These are phyloP conservation scores for Eudorina sp. DNA, from an alignment of 139 green algal genomes.

Conservation along the genomic window DNA sequence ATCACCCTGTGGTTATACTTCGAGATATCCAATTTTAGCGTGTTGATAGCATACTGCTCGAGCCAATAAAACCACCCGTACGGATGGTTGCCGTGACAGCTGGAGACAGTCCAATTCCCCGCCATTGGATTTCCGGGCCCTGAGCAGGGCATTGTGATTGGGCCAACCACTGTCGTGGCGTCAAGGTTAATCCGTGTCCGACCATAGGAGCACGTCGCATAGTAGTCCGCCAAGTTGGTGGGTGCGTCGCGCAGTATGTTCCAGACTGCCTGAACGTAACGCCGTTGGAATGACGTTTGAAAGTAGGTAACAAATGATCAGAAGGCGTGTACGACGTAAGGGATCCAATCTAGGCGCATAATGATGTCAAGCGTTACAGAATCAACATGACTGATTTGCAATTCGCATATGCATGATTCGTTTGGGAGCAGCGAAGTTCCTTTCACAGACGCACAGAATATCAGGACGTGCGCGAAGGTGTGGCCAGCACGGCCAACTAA, in stretches of 20 bases:
- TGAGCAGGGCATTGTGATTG: background rate
- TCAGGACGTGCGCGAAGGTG: background rate
- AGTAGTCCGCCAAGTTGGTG: slow-evolving; percentile 11
- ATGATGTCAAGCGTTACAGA: no score
- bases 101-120: slow-evolving; percentile 20
- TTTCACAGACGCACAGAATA: background rate
- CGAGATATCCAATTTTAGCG: background rate
- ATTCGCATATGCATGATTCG: background rate
- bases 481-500: background rate
- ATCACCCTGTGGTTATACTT: slow-evolving; percentile 34
- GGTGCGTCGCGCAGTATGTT: background rate
- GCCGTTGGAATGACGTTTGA: background rate
- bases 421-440: background rate
- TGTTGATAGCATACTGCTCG: slow-evolving; percentile 1
- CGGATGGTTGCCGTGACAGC: slow-evolving; percentile 25
- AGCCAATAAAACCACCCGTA: slow-evolving; percentile 20
- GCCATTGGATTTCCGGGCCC: background rate
- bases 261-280: background rate
- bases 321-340: background rate
- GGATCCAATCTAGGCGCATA: background rate
- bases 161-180: background rate
- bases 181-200: background rate
- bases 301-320: background rate
- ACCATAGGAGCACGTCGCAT: background rate
- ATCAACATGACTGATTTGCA: background rate